Conservation (phyloP, 257 asterid species). For the Mentha longifolia region DNA sequence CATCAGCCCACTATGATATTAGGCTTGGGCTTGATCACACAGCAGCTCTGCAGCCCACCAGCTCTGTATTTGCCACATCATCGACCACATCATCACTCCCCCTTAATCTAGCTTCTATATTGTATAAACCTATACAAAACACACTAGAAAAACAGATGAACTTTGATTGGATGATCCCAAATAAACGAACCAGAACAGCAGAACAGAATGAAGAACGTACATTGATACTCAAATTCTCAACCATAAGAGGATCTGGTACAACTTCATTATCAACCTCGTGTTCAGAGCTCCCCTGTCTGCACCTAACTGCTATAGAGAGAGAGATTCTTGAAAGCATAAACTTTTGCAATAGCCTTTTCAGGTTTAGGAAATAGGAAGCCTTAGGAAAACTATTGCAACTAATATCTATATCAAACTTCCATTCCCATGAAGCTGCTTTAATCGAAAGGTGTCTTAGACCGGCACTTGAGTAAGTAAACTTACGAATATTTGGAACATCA, state of each 20-base stretch:
- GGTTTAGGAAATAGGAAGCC: not conserved
- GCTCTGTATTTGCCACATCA: no score
- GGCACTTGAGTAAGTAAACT: not conserved
- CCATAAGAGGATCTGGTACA: not conserved
- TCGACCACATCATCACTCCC: no score
- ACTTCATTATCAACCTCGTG: not conserved
- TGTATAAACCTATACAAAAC: no score
- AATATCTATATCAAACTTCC: not conserved
- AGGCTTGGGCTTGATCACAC: no score
- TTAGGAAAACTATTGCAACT: not conserved
- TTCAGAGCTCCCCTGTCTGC: no score
- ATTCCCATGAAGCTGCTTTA: not conserved
- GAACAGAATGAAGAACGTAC: not conserved
- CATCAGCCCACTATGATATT: no score
- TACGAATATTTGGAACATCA: conserved; percentile 8
- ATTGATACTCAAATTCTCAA: not conserved
- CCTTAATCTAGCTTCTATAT: no score
- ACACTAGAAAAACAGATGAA: no score
- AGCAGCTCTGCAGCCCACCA: no score
- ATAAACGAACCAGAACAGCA: not conserved
- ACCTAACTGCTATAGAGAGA: not conserved
- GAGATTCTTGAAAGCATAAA: not conserved
- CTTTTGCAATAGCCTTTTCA: not conserved
- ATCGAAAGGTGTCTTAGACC: not conserved
- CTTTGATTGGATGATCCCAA: not conserved